Evolutionary conservation across 345 rosid species (phyloP), one percentile per base, ranked within the genome.

Genomic region (Corchorus capsularis): DNA sequence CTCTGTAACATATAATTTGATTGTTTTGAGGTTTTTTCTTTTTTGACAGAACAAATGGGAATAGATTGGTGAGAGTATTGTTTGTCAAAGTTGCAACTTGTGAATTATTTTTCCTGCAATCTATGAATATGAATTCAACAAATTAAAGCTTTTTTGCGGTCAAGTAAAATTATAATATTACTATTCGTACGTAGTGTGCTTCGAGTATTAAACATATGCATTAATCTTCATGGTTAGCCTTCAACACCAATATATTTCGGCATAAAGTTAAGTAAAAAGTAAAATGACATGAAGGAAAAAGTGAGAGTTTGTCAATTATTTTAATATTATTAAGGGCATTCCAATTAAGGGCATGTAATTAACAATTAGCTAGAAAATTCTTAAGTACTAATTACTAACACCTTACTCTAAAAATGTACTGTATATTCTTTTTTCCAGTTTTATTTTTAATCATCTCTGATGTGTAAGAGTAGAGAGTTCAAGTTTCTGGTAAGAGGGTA

Each of bases 21-120:
- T 79, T 27, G 69, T 60, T 67, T 57, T 37, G 2, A 69, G 77
- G 62, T 32, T 67, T 72, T 76, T 72, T 76, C 55, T 32, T 67
- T 72, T 76, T 72, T 76, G 71, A 72, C 74, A 57, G 20, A 20
- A 55, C 12, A 16, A 1, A 4, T 50, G 62, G 27, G 27, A 27
- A 27, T 27, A 60, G 34, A 52, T 35, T 45, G 22, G 46, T 45
- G 27, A 39, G 43, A 39, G 43, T 39, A 39, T 20, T 67, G 13
- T 64, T 64, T 67, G 41, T 7, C 56, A 22, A 64, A 65, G 57
- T n/a, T 10, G 39, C 70, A 72, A 41, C 14, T 60, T 43, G 37
- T 16, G 5, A 17, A 22, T 45, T 5, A 1, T 49, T 27, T 13
- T 4, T 47, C 45, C 13, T 64, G 20, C 3, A 19, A 46, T 69